Conservation (phyloP, 371 early-diverging fungal species). For the Mucor mucedo region DNA sequence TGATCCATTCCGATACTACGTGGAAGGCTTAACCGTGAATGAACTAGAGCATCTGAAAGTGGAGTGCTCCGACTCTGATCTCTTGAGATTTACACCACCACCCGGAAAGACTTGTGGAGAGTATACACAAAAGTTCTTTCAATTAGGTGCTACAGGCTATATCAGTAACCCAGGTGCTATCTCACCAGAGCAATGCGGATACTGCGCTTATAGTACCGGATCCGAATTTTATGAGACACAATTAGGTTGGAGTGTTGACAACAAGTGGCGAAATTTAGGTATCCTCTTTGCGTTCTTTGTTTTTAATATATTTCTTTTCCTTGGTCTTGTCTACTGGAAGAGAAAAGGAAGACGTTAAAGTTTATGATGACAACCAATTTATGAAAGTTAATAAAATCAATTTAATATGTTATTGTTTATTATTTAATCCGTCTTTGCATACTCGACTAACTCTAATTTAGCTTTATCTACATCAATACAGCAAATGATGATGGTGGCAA, state of each 20-base stretch:
- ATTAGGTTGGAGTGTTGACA: constrained; percentile 58
- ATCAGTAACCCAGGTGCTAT: constrained; percentile 54
- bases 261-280: constrained; percentile 74
- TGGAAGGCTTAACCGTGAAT: constrained; percentile 70
- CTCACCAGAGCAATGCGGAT: constrained; percentile 53
- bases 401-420: too few species aligned
- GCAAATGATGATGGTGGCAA: constrained; percentile 42
- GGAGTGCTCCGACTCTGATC: constrained; percentile 52
- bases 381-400: too few species aligned
- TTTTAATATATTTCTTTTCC: constrained; percentile 52
- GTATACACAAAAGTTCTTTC: constrained; percentile 58
- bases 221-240: constrained; percentile 55
- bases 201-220: constrained; percentile 61
- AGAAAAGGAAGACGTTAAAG: constrained; percentile 32
- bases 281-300: constrained; percentile 57
- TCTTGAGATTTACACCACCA: constrained; percentile 58
- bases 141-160: constrained; percentile 53
- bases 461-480: constrained; percentile 60
- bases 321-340: constrained; percentile 27
- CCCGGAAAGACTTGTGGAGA: constrained; percentile 59
- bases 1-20: constrained; percentile 61
- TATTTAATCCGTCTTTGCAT: constrained; percentile 13
- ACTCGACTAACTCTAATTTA: constrained; percentile 45
- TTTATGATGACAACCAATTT: too few species aligned
- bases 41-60: constrained; percentile 57